Evolutionary conservation across 164 flowering plant species (phyloP).

Genomic region (Kingdonia uniflora): DNA sequence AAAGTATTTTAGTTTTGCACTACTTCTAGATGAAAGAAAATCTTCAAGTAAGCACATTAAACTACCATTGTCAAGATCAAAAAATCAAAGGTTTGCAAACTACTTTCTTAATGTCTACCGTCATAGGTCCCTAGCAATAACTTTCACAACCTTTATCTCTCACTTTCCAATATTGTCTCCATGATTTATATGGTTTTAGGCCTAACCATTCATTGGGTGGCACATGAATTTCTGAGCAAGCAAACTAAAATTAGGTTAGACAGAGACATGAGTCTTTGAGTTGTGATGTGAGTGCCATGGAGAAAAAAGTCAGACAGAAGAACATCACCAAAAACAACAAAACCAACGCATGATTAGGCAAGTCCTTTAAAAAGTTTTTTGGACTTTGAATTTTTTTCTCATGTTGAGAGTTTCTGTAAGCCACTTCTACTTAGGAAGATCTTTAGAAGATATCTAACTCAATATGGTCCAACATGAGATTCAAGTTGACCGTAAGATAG

Average conservation of each 20-base stretch:
- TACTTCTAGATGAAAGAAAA: not conserved
- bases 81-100: not conserved
- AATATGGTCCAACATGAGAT: no score
- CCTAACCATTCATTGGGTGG: not conserved
- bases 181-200: not conserved
- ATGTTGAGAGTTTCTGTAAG: no score
- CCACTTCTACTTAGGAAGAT: no score
- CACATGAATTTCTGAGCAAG: conserved; percentile 1
- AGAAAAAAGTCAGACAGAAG: no score
- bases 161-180: not conserved
- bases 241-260: not conserved
- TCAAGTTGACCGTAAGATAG: no score
- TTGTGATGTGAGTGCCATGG: not conserved
- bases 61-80: not conserved
- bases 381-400: no score
- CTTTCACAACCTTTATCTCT: not conserved
- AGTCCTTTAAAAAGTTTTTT: no score
- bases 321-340: no score
- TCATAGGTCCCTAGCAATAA: no score
- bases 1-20: no score
- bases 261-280: not conserved
- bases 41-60: not conserved
- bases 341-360: no score
- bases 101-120: not conserved
- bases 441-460: no score